Evolutionary conservation across 1,139 yeast species (phyloP).

Genomic region (Candida sojae): DNA sequence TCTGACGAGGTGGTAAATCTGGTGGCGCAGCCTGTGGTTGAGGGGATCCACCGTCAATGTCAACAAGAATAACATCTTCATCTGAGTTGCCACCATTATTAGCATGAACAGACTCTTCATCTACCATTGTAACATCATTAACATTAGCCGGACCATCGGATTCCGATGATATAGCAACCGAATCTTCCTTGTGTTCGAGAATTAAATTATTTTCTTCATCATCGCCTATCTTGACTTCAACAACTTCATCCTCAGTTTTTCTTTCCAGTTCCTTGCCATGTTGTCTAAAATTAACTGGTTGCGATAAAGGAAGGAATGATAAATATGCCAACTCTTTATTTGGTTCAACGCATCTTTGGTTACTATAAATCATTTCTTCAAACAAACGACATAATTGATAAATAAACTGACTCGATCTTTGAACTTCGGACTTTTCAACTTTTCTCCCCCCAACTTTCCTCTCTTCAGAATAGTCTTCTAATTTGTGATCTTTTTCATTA

Average conservation of each 20-base stretch:
- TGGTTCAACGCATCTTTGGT: slow-evolving; percentile 72
- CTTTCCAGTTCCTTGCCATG: slow-evolving; percentile 8
- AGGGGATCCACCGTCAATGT: not conserved
- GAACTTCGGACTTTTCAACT: slow-evolving; percentile 72
- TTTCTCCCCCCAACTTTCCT: slow-evolving; percentile 86
- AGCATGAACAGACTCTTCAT: slow-evolving; percentile 13
- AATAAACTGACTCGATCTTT: slow-evolving; percentile 79
- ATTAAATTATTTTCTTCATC: slow-evolving; percentile 11
- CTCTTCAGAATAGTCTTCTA: slow-evolving; percentile 17
- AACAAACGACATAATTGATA: slow-evolving; percentile 71
- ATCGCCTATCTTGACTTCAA: slow-evolving; percentile 9
- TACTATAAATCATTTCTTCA: slow-evolving; percentile 64
- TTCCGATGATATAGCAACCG: not conserved
- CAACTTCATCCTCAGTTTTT: slow-evolving; percentile 9
- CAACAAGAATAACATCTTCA: slow-evolving; percentile 3
- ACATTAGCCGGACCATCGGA: not conserved
- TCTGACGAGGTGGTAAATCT: not conserved
- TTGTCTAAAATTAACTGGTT: slow-evolving; percentile 58
- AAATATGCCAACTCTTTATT: slow-evolving; percentile 82
- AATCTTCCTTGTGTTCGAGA: not conserved
- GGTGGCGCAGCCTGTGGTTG: not conserved
- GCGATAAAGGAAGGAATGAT: slow-evolving; percentile 78
- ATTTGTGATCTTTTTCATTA: slow-evolving; percentile 28
- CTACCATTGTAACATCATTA: slow-evolving; percentile 11
- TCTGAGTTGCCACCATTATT: slow-evolving; percentile 3